Conservation (phyloP, 2,329 filamentous ascomycete species). For the Tolypocladium amazonense region DNA sequence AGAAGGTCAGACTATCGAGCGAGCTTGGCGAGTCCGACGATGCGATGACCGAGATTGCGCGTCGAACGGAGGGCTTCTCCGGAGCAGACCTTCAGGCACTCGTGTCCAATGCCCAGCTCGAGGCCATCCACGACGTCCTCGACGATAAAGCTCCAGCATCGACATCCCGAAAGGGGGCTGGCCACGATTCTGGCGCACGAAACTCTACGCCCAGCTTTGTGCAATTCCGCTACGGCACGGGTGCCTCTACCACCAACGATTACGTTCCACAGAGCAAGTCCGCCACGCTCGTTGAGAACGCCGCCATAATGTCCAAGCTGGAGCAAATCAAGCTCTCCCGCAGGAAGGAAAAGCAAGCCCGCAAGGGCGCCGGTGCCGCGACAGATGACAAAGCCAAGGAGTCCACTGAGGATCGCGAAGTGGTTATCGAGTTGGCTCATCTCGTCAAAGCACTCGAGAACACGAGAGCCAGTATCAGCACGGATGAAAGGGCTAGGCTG, state of each 20-base stretch:
- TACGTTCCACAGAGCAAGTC: constrained; percentile 37
- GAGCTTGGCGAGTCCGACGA: constrained; percentile 48
- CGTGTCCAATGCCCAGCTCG: constrained; percentile 91
- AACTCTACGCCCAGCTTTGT: constrained; percentile 48
- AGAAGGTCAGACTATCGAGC: constrained; percentile 64
- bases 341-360: constrained; percentile 29
- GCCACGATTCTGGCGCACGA: constrained; percentile 17
- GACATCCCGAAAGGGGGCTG: constrained; percentile 21
- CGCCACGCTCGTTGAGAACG: constrained; percentile 59
- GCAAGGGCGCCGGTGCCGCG: constrained; percentile 12
- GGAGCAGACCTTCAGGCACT: constrained; percentile 92
- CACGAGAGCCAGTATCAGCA: constrained; percentile 75
- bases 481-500: constrained; percentile 63
- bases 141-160: constrained; percentile 39
- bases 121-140: constrained; percentile 91
- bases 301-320: constrained; percentile 71
- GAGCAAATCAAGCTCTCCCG: constrained; percentile 65
- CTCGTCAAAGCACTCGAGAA: constrained; percentile 64
- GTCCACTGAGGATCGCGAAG: constrained; percentile 45
- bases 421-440: constrained; percentile 77
- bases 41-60: constrained; percentile 62
- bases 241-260: constrained; percentile 31
- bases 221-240: constrained; percentile 73
- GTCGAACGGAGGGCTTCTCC: constrained; percentile 76
- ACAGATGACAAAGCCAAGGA: constrained; percentile 14